These are phyloP conservation scores for Seminavis robusta DNA, from an alignment of 108 stramenopile genomes.

Conservation along the genomic window DNA sequence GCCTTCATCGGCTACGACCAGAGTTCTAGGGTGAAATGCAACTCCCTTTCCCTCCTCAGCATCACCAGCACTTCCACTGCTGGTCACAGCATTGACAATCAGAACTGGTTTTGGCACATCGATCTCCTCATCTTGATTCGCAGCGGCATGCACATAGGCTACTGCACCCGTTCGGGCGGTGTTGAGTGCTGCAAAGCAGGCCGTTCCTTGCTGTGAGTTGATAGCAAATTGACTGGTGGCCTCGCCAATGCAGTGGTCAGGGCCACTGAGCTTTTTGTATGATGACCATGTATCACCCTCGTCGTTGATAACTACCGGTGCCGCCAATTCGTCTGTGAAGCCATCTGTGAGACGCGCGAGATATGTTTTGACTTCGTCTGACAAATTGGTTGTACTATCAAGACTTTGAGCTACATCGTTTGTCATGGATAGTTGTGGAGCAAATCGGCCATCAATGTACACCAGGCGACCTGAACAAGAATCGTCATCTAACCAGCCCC, in stretches of 20 bases:
- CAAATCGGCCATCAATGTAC: conserved; percentile 80
- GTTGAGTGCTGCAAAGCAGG: conserved; percentile 87
- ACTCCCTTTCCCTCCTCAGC: conserved; percentile 43
- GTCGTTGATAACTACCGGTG: conserved; percentile 48
- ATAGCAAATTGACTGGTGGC: conserved; percentile 82
- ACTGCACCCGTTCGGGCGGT: conserved; percentile 73
- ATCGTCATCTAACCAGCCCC: conserved; percentile 79
- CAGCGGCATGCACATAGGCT: conserved; percentile 49
- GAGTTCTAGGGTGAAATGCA: conserved; percentile 70
- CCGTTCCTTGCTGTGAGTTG: conserved; percentile 89
- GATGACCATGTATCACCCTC: conserved; percentile 48
- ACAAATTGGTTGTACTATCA: conserved; percentile 25
- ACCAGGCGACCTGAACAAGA: conserved; percentile 70
- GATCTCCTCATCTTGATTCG: conserved; percentile 12
- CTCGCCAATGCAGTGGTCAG: conserved; percentile 79
- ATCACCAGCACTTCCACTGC: conserved; percentile 28
- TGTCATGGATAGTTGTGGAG: conserved; percentile 64
- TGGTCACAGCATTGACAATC: conserved; percentile 75
- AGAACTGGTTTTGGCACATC: conserved; percentile 51
- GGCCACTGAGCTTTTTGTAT: conserved; percentile 61
- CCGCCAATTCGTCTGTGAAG: conserved; percentile 81
- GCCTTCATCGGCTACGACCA: conserved; percentile 63
- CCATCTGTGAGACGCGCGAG: conserved; percentile 83
- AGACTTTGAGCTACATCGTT: conserved; percentile 54
- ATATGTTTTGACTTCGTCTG: conserved; percentile 28